Base-by-base conservation (phyloP, 495 filamentous ascomycete species). In the Tuber magnatum region DNA sequence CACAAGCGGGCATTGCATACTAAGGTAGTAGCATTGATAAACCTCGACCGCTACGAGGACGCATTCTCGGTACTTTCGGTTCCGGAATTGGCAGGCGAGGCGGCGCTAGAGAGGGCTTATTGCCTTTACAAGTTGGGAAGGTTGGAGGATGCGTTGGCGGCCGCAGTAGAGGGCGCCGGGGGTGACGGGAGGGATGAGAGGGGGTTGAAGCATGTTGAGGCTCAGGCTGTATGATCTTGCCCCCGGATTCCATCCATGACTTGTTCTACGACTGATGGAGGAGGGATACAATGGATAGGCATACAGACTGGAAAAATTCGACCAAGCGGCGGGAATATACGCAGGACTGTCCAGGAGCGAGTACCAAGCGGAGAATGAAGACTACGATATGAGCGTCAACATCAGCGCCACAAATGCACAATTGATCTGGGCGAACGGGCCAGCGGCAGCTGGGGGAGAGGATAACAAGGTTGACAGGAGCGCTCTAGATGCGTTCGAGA, bases 41-140 rank as follows among this genome's bases (percentile, higher is more conserved):
- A 96, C 82, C 90, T 98, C 71, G 96, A 99, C 83, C 93, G 94
- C 75, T 97, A 91, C 83, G 91, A 95, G 32, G 95, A 99, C 85
- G 92, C 93, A 38, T 87, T 98, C 74, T 89, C 93, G 81, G 74
- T 73, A 12, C 88, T 90, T 51, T 91, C 87, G 68, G 92, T 91
- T 46, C 86, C 91, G 78, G 84, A 83, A 71, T 83, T 97, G 74
- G 91, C 91, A 82, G 85, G 90, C 70, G 83, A 82, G 48, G 94
- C 92, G 40, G 80, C 85, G 18, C 84, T 97, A 68, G 95, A 97
- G 84, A 91, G 91, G 83, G 92, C 93, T 5, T 99, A 99, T 87
- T 91, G 92, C 28, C 86, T 97, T 35, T 99, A 98, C 85, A 97
- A 96, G 82, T 87, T 88, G 18, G 94, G 94, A 40, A 84, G 90